Evolutionary conservation across 2,329 filamentous ascomycete species (phyloP).

Genomic region (Pochonia chlamydosporia): DNA sequence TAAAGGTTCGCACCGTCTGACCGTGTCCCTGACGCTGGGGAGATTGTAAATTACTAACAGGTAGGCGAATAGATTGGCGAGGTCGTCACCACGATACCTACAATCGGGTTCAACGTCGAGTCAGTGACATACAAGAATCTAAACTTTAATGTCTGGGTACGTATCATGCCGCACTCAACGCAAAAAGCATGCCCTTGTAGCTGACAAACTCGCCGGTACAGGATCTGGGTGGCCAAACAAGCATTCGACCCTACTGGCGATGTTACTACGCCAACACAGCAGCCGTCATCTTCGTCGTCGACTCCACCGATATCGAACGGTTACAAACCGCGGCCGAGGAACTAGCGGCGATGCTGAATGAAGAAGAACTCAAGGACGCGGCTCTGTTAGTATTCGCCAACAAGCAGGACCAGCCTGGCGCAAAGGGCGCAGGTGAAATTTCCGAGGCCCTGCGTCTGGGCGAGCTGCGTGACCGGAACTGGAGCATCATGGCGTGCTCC

Average conservation of each 20-base stretch:
- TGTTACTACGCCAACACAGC: slow-evolving; percentile 99
- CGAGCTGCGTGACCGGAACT: slow-evolving; percentile 92
- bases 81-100: slow-evolving; percentile 97
- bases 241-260: slow-evolving; percentile 96
- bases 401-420: slow-evolving; percentile 97
- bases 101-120: slow-evolving; percentile 98
- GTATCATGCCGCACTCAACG: slow-evolving; percentile 20
- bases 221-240: slow-evolving; percentile 97
- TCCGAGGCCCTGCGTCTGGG: slow-evolving; percentile 87
- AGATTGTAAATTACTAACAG: neutral
- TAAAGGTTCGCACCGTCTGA: slow-evolving; percentile 59
- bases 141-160: slow-evolving; percentile 97
- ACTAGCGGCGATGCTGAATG: slow-evolving; percentile 88
- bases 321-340: slow-evolving; percentile 90
- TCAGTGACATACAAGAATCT: slow-evolving; percentile 97
- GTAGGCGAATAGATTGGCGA: slow-evolving; percentile 75
- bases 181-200: neutral
- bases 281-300: slow-evolving; percentile 97
- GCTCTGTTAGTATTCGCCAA: slow-evolving; percentile 94
- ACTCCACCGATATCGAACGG: slow-evolving; percentile 95
- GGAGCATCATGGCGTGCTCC: slow-evolving; percentile 97
- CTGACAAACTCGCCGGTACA: slow-evolving; percentile 22
- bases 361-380: slow-evolving; percentile 92
- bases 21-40: neutral
- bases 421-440: slow-evolving; percentile 94